Evolutionary conservation across 192 early-diverging fungal species (phyloP), one percentile per base, ranked within the genome.

Genomic region (Umbelopsis ramanniana): DNA sequence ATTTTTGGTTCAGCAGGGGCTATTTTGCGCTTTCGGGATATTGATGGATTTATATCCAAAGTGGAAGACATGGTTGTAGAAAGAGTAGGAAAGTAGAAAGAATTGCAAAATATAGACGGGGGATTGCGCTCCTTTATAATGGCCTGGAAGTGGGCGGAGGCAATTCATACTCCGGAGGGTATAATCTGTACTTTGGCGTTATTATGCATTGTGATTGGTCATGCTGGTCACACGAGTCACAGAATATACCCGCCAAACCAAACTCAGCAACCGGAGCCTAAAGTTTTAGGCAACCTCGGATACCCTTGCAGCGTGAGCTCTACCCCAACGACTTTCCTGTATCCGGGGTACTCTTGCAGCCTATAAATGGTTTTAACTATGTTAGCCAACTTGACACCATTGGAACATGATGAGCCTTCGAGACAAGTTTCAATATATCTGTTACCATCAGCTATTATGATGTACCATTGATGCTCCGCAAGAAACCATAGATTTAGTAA

Each of bases 171-270:
- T 63, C 57, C 57, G 57, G 15, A 37, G 57, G 57, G 57, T 63
- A 63, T 63, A 63, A 63, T 63, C 17, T 63, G 57, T 63, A 63
- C 57, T 63, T 63, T 63, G 29, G 33, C 29, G 9, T n/a, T 15
- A n/a, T 37, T 6, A 29, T 37, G 33, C 6, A 8, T 37, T 35
- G 7, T 63, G 33, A 63, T 63, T 63, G 57, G 57, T 63, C 26
- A 63, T 19, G 7, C 19, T 4, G 29, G 57, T 63, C 29, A 37
- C 29, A 63, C 57, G 33, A 29, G 17, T 63, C 57, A 63, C 57
- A 63, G 26, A 26, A 29, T 63, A 63, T 63, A 63, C 57, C 57
- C 10, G 40, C 40, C 26, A 19, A 5, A 37, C 14, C 17, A 63
- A 63, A 29, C 57, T n/a, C 57, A 11, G 33, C 15, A 4, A 17